Conservation (phyloP, 352 stramenopile genomes). For the Phytopythium mirpurense region DNA sequence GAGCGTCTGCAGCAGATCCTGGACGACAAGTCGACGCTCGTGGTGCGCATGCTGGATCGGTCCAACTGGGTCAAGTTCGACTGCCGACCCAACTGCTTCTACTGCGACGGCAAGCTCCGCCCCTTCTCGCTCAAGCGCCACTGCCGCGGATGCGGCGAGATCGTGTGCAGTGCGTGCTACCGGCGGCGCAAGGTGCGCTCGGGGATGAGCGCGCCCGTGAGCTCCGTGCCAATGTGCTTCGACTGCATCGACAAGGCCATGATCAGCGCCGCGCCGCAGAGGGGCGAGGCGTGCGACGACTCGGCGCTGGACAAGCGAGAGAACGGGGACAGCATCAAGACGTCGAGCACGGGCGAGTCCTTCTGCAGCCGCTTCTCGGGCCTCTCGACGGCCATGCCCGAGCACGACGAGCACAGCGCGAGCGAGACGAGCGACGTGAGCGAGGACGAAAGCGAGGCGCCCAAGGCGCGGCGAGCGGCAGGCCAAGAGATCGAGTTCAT, state of each 20-base stretch:
- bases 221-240: conserved; percentile 58
- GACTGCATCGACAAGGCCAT: conserved; percentile 75
- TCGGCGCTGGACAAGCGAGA: conserved; percentile 9
- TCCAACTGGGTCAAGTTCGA: conserved; percentile 78
- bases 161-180: conserved; percentile 77
- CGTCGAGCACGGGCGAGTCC: conserved; percentile 25
- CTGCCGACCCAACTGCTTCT: conserved; percentile 65
- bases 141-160: conserved; percentile 72
- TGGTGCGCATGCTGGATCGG: conserved; percentile 40
- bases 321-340: conserved; percentile 29
- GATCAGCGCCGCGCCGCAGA: conserved; percentile 15
- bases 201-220: conserved; percentile 7
- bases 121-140: conserved; percentile 75
- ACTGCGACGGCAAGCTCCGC: conserved; percentile 72
- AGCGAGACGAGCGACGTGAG: conserved; percentile 30
- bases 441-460: conserved; percentile 16
- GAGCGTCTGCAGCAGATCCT: conserved; percentile 55
- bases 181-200: conserved; percentile 41
- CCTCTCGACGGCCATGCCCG: conserved; percentile 23
- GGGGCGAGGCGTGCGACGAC: conserved; percentile 5
- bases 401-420: conserved; percentile 21
- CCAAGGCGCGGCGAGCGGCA: conserved; percentile 9
- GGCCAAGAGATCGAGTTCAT: conserved; percentile 36
- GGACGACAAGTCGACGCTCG: conserved; percentile 50
- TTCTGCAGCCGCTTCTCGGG: conserved; percentile 36